Evolutionary conservation across 1,284 basidiomycete species (phyloP).

Genomic region (Phellopilus nigrolimitatus): DNA sequence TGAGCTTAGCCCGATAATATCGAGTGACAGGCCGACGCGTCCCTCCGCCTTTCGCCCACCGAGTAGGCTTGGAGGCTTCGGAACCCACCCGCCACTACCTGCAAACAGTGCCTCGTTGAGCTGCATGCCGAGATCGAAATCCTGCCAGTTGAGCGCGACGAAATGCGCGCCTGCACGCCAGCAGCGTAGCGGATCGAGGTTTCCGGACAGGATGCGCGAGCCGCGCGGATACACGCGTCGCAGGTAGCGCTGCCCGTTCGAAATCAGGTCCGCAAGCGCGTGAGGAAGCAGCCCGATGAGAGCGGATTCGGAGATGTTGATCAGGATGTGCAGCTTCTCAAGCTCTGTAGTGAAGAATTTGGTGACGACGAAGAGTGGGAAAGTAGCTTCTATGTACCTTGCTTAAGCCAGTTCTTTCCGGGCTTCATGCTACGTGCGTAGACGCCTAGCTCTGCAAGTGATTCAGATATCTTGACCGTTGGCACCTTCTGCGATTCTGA

Average conservation of each 20-base stretch:
- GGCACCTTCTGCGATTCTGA: conserved; percentile 5
- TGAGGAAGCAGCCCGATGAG: conserved; percentile 38
- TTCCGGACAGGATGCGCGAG: conserved; percentile 50
- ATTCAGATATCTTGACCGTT: conserved; percentile 38
- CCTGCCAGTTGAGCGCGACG: conserved; percentile 64
- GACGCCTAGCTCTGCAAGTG: conserved; percentile 46
- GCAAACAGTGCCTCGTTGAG: conserved; percentile 63
- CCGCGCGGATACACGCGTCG: conserved; percentile 58
- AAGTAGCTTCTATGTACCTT: conserved; percentile 18
- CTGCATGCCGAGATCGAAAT: conserved; percentile 43
- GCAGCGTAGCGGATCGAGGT: conserved; percentile 47
- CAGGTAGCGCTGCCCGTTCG: conserved; percentile 41
- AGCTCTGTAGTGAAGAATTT: conserved; percentile 28
- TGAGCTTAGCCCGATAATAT: conserved; percentile 43
- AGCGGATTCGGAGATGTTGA: conserved; percentile 58
- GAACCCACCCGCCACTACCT: conserved; percentile 52
- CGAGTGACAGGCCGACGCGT: conserved; percentile 30
- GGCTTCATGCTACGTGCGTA: conserved; percentile 60
- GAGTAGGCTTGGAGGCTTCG: conserved; percentile 40
- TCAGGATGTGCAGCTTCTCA: conserved; percentile 39
- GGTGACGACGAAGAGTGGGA: conserved; percentile 14
- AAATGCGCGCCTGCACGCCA: conserved; percentile 61
- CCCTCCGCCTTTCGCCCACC: conserved; percentile 23
- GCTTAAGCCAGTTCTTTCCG: conserved; percentile 43
- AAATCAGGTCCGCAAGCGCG: conserved; percentile 32